Evolutionary conservation across 2,329 filamentous ascomycete species (phyloP), one percentile per base, ranked within the genome.

Genomic region (Conoideocrella luteorostrata): DNA sequence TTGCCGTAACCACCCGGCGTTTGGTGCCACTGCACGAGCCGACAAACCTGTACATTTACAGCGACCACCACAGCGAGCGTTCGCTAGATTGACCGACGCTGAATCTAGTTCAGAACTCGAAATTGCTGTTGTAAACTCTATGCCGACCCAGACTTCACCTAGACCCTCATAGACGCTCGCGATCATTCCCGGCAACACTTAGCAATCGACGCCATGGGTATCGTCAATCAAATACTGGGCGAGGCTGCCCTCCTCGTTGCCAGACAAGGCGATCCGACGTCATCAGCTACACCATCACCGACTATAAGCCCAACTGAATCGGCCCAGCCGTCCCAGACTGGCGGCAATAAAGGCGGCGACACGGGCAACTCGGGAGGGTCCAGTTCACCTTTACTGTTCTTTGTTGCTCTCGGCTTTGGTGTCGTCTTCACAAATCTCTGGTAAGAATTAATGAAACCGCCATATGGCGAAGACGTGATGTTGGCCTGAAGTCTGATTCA

Each of bases 351-450:
- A 36, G 39, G 53, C 41, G 48, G 48, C 43, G 52, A 52, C 23
- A 50, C 52, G 29, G 44, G 47, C 39, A 45, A 47, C 4, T 42
- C 44, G 28, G 46, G 51, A 22, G 60, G 63, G 33, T 61, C 62
- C 22, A 72, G 64, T 44, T 72, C 69, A 5, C 70, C 70, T 5
- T 52, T 73, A 17, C 60, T 73, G 5, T 97, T 97, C 70, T 96
- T 97, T 62, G 89, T 97, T 45, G 91, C 93, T 13, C 73, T 98
- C 23, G 93, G 93, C 4, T 97, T 98, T 58, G 93, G 93, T 56
- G 93, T 98, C 17, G 93, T 98, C 35, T 98, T 98, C 60, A 98
- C 93, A 40, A 98, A 98, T 65, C 71, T 98, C 66, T 98, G 93
- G 93, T 97, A 76, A 71, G 85, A 48, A 33, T 1, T 28, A 4